phyloP scores from a whole-genome alignment of 441 rosid genomes.

The Populus hybrid region DNA sequence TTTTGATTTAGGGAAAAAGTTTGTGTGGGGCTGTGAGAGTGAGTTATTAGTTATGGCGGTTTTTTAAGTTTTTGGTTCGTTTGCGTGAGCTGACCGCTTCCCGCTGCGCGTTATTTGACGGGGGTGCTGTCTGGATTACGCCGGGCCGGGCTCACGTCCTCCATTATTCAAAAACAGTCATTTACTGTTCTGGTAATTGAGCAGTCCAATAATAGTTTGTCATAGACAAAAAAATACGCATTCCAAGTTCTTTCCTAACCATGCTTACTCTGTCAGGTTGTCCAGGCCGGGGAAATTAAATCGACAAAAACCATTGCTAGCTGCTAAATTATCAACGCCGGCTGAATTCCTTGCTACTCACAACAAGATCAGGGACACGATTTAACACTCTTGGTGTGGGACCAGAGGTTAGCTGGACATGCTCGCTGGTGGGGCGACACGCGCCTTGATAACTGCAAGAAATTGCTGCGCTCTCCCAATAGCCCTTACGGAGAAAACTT shows the following conservation, averaged over 20 bases:
- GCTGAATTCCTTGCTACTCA: constrained; percentile 34
- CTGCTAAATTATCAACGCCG: neutral
- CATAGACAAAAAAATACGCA: neutral
- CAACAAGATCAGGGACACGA: constrained; percentile 38
- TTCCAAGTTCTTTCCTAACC: neutral
- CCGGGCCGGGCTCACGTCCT: no score
- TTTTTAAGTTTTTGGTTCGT: no score
- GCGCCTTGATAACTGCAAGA: constrained; percentile 33
- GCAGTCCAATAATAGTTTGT: neutral
- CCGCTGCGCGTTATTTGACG: no score
- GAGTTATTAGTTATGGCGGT: no score
- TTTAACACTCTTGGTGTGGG: constrained; percentile 41
- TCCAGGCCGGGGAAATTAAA: neutral
- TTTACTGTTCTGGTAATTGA: neutral
- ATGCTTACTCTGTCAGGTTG: neutral
- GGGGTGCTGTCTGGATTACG: no score
- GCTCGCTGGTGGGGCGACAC: constrained; percentile 39
- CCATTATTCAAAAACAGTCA: neutral
- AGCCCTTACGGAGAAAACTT: constrained; percentile 50
- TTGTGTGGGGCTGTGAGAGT: no score
- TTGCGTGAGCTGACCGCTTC: no score
- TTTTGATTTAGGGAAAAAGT: no score
- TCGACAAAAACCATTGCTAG: neutral
- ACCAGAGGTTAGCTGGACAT: constrained; percentile 31
- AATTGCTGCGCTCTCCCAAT: constrained; percentile 34